Percentiles rank a stretch among this genome's conserved stretches.
Evolutionary conservation across 352 stramenopile species (phyloP).

Genomic region (Phytopythium helicoides): DNA sequence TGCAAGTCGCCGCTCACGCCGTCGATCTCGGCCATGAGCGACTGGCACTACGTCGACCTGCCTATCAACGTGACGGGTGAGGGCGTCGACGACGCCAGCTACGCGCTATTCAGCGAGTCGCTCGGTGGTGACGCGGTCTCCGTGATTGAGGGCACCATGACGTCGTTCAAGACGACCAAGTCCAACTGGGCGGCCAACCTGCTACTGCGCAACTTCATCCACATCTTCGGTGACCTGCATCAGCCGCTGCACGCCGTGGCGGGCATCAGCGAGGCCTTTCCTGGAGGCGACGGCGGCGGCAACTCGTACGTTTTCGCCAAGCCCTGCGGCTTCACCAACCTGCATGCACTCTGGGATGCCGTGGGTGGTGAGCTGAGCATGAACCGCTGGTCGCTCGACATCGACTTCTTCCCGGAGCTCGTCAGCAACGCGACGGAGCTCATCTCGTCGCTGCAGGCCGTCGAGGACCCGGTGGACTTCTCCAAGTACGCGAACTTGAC

Average conservation of each 20-base stretch:
- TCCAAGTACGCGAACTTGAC: constrained; percentile 31
- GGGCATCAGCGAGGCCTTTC: constrained; percentile 41
- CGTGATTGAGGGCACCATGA: constrained; percentile 44
- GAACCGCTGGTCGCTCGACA: constrained; percentile 50
- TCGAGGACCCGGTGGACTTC: constrained; percentile 38
- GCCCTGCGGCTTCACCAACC: constrained; percentile 54
- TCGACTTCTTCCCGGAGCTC: constrained; percentile 18
- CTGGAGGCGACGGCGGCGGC: constrained; percentile 48
- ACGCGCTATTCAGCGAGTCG: constrained; percentile 49
- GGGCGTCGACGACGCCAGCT: constrained; percentile 19
- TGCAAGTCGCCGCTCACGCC: constrained; percentile 32
- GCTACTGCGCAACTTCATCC: constrained; percentile 63
- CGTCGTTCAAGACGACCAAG: constrained; percentile 56
- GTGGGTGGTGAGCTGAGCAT: constrained; percentile 44
- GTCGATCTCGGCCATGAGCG: constrained; percentile 46
- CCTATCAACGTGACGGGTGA: constrained; percentile 50
- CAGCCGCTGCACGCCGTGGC: constrained; percentile 58
- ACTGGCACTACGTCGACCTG: constrained; percentile 74
- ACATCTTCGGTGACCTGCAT: constrained; percentile 64
- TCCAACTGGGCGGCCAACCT: constrained; percentile 65
- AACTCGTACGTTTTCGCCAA: constrained; percentile 55
- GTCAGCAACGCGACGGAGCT: constrained; percentile 48
- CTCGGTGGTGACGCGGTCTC: constrained; percentile 43
- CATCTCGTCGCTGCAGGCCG: constrained; percentile 23
- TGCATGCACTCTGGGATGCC: constrained; percentile 67